These are phyloP conservation scores for Eudorina sp. DNA, from an alignment of 139 green algal genomes.

Conservation along the genomic window DNA sequence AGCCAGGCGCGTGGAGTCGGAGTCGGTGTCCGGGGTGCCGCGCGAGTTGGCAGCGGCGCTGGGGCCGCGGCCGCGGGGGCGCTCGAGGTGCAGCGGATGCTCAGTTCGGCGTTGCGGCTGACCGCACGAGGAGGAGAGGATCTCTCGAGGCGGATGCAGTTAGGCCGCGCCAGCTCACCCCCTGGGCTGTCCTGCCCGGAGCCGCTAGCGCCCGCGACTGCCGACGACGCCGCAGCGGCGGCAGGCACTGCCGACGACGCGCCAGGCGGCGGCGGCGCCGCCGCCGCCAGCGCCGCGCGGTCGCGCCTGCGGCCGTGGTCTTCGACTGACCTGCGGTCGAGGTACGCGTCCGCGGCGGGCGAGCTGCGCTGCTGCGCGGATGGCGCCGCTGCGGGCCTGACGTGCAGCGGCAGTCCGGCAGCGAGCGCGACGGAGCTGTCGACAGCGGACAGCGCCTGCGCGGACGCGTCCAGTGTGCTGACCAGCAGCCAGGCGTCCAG, in stretches of 20 bases:
- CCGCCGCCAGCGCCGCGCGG: too few species aligned
- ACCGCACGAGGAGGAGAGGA: not conserved
- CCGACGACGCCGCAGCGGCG: too few species aligned
- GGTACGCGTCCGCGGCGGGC: too few species aligned
- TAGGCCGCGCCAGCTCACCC: constrained; percentile 9
- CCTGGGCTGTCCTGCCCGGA: not conserved
- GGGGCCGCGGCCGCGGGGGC: not conserved
- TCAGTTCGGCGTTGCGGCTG: constrained; percentile 4
- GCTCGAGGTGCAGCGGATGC: constrained; percentile 13
- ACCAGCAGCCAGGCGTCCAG: constrained; percentile 17
- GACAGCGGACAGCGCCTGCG: not conserved
- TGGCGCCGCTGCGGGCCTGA: too few species aligned
- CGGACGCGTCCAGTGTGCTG: not conserved
- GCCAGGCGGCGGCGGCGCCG: too few species aligned
- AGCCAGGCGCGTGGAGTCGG: too few species aligned
- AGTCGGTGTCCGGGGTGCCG: not conserved
- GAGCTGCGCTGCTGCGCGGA: too few species aligned
- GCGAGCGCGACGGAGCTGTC: not conserved
- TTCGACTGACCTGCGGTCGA: too few species aligned
- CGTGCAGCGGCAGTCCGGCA: not conserved
- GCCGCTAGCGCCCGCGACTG: too few species aligned
- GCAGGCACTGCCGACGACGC: too few species aligned
- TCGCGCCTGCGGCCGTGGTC: too few species aligned
- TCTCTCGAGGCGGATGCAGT: not conserved
- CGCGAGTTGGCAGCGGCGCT: not conserved